Evolutionary conservation across 2,329 filamentous ascomycete genomes (phyloP).

Genomic region (Pestalotiopsis sp.): DNA sequence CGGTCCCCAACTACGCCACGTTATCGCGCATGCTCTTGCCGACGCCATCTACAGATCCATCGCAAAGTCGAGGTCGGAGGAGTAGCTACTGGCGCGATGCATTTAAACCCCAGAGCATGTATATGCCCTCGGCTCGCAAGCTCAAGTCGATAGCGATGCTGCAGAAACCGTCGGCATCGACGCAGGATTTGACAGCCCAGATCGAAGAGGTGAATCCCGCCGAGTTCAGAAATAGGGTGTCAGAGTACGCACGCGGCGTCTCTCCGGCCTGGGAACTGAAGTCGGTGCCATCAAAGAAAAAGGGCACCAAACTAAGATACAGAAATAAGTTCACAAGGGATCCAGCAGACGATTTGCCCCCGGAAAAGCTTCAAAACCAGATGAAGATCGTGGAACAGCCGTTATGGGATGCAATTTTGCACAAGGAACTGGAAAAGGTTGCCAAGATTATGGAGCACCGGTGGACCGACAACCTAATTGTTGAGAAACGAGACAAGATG

Average conservation of each 20-base stretch:
- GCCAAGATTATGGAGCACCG: slow-evolving; percentile 15
- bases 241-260: slow-evolving; percentile 12
- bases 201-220: slow-evolving; percentile 14
- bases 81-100: neutral
- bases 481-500: slow-evolving; percentile 15
- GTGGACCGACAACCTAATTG: slow-evolving; percentile 16
- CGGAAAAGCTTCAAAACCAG: slow-evolving; percentile 10
- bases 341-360: slow-evolving; percentile 12
- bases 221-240: slow-evolving; percentile 13
- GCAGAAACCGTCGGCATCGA: slow-evolving; percentile 2
- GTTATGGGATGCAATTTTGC: slow-evolving; percentile 17
- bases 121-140: slow-evolving; percentile 9
- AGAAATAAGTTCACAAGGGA: slow-evolving; percentile 16
- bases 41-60: neutral
- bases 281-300: slow-evolving; percentile 11
- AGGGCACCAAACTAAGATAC: slow-evolving; percentile 10
- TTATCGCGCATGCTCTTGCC: neutral
- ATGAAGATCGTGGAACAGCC: slow-evolving; percentile 17
- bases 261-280: slow-evolving; percentile 14
- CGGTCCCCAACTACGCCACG: neutral
- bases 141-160: slow-evolving; percentile 16
- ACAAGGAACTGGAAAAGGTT: slow-evolving; percentile 12
- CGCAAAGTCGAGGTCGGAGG: neutral
- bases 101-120: neutral
- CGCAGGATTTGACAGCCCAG: neutral